phyloP scores from a whole-genome alignment of 2,329 filamentous ascomycete species.

The Diaporthe sp. region DNA sequence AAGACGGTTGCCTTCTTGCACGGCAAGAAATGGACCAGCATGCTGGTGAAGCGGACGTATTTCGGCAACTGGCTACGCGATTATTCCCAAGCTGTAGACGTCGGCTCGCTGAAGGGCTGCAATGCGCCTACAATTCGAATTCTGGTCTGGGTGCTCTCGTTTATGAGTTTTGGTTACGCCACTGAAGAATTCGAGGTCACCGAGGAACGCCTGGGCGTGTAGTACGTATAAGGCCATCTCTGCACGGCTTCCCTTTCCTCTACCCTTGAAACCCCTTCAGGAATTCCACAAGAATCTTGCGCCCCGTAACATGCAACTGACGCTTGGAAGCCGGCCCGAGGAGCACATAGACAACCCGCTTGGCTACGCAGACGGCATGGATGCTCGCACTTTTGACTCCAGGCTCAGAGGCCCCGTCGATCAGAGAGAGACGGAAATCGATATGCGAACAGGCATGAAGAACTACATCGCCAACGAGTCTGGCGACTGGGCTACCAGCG shows the following conservation, averaged over 20 bases:
- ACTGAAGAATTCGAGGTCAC: constrained; percentile 89
- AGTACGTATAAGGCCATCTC: constrained; percentile 51
- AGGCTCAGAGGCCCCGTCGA: constrained; percentile 86
- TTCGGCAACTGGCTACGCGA: constrained; percentile 91
- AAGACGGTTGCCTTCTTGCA: constrained; percentile 82
- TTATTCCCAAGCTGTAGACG: constrained; percentile 87
- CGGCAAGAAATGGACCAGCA: constrained; percentile 87
- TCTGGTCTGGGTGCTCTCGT: constrained; percentile 84
- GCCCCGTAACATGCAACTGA: not conserved
- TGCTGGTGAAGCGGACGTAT: constrained; percentile 83
- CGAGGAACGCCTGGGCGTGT: constrained; percentile 82
- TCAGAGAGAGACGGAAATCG: constrained; percentile 79
- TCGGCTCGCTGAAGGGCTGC: constrained; percentile 83
- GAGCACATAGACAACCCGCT: constrained; percentile 83
- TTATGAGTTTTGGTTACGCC: constrained; percentile 87
- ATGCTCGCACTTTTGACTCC: constrained; percentile 85
- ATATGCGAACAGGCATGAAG: constrained; percentile 91
- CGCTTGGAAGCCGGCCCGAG: constrained; percentile 70
- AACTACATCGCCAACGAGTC: constrained; percentile 97
- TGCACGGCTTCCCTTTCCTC: not conserved
- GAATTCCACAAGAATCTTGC: not conserved
- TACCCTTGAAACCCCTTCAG: no score
- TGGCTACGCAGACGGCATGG: constrained; percentile 87
- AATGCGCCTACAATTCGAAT: constrained; percentile 84
- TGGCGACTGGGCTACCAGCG: constrained; percentile 89